phyloP scores from a whole-genome alignment of 768 basidiomycete species.

The Boletus tylopilopsis region DNA sequence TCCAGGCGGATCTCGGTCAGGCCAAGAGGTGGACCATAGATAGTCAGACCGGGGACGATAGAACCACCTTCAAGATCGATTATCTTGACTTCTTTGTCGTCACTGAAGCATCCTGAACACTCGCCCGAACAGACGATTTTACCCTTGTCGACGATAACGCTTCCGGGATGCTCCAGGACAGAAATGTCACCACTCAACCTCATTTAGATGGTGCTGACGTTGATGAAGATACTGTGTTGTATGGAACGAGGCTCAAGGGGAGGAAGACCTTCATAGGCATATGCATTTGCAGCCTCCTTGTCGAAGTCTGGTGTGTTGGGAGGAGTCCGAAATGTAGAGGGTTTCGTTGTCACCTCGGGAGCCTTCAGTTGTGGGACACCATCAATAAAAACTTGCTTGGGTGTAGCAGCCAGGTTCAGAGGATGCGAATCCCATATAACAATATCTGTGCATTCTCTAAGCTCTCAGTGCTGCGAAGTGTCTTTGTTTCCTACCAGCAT shows the following conservation, averaged over 20 bases:
- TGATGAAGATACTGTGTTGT: conserved; percentile 54
- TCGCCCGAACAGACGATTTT: conserved; percentile 47
- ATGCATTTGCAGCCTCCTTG: conserved; percentile 56
- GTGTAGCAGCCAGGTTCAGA: conserved; percentile 69
- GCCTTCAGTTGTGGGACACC: conserved; percentile 68
- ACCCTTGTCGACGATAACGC: conserved; percentile 46
- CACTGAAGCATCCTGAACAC: conserved; percentile 21
- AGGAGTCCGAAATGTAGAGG: conserved; percentile 37
- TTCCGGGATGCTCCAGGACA: conserved; percentile 24
- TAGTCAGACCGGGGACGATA: conserved; percentile 64
- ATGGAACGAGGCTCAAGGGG: conserved; percentile 47
- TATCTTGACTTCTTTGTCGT: conserved; percentile 25
- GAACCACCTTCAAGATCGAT: conserved; percentile 73
- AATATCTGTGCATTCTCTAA: conserved; percentile 41
- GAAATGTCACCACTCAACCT: conserved; percentile 23
- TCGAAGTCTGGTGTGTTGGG: conserved; percentile 71
- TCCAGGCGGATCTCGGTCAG: conserved; percentile 67
- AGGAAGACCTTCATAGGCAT: conserved; percentile 71
- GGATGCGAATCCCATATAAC: conserved; percentile 79
- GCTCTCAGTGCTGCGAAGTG: neutral
- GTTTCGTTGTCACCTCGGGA: conserved; percentile 38
- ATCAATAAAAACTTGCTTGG: conserved; percentile 78
- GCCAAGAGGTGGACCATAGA: conserved; percentile 71
- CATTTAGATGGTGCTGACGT: conserved; percentile 51
- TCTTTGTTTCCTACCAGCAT: conserved; percentile 38